phyloP scores from a whole-genome alignment of 1,284 basidiomycete genomes.

The Rhodofomes roseus region DNA sequence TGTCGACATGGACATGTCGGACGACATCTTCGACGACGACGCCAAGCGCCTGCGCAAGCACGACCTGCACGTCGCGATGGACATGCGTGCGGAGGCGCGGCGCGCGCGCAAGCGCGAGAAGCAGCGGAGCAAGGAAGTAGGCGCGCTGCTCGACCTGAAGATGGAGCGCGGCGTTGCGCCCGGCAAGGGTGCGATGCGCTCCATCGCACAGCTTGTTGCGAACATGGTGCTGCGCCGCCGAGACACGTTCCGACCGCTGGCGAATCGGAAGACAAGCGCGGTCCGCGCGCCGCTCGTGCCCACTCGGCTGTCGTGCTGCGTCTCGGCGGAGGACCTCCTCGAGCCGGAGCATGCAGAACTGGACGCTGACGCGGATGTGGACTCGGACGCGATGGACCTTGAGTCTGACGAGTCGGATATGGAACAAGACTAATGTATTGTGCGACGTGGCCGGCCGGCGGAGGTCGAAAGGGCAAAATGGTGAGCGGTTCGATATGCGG shows the following conservation, averaged over 20 bases:
- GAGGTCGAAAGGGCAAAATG: conserved; percentile 5
- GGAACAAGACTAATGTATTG: background rate
- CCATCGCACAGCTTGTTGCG: conserved; percentile 48
- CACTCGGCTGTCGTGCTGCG: conserved; percentile 24
- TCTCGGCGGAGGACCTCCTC: conserved; percentile 18
- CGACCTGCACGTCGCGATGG: conserved; percentile 35
- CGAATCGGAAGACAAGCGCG: conserved; percentile 27
- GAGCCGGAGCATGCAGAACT: conserved; percentile 1
- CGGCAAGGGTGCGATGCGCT: conserved; percentile 30
- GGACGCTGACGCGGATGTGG: conserved; percentile 3
- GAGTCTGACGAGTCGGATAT: conserved; percentile 7
- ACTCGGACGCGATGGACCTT: conserved; percentile 7
- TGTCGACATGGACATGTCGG: background rate
- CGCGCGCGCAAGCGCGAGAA: conserved; percentile 44
- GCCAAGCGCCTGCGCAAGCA: conserved; percentile 24
- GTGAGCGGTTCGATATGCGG: conserved; percentile 6
- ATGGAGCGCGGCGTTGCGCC: conserved; percentile 25
- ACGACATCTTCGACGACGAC: conserved; percentile 12
- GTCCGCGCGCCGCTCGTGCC: conserved; percentile 16
- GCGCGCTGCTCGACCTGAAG: conserved; percentile 47
- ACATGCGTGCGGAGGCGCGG: conserved; percentile 41
- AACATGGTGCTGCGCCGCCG: conserved; percentile 51
- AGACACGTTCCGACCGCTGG: conserved; percentile 35
- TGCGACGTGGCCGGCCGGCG: background rate
- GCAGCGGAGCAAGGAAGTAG: conserved; percentile 48